A percentile compares a stretch with the other conserved stretches of the same genome.
Evolutionary conservation across 192 early-diverging fungal species (phyloP).

Genomic region (Backusella luteola): DNA sequence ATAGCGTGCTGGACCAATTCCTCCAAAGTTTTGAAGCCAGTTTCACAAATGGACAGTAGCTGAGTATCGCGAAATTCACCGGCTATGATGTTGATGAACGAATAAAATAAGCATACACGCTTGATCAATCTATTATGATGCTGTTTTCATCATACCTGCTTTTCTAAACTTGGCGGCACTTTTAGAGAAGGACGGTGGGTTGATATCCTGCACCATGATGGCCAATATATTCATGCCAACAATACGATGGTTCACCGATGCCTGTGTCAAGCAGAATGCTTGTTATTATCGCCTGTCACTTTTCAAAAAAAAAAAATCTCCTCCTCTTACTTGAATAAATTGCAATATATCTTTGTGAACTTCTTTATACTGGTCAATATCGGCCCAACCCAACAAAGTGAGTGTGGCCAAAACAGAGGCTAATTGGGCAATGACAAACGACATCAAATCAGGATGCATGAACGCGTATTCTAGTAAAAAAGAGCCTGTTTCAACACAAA

Average conservation of each 20-base stretch:
- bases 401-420: constrained; percentile 62
- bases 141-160: constrained; percentile 44
- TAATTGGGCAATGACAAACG: constrained; percentile 58
- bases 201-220: constrained; percentile 75
- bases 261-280: constrained; percentile 30
- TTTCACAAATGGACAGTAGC: constrained; percentile 30
- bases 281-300: not conserved
- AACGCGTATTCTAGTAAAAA: constrained; percentile 61
- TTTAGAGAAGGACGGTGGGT: constrained; percentile 54
- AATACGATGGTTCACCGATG: constrained; percentile 53
- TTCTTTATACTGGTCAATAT: constrained; percentile 63
- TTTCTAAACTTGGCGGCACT: constrained; percentile 71
- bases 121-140: not conserved
- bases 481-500: constrained; percentile 40
- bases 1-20: constrained; percentile 37
- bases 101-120: not conserved
- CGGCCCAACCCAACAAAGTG: constrained; percentile 73
- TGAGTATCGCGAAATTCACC: constrained; percentile 48
- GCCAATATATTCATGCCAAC: constrained; percentile 68
- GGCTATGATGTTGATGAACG: constrained; percentile 24
- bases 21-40: constrained; percentile 40
- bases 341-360: constrained; percentile 51
- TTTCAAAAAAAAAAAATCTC: not conserved
- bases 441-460: constrained; percentile 51
- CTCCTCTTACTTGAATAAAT: constrained; percentile 53